Percentiles rank a stretch among this genome's conserved stretches.
Evolutionary conservation across 2,329 filamentous ascomycete species (phyloP).

Genomic region (Colletotrichum tamarilloi): DNA sequence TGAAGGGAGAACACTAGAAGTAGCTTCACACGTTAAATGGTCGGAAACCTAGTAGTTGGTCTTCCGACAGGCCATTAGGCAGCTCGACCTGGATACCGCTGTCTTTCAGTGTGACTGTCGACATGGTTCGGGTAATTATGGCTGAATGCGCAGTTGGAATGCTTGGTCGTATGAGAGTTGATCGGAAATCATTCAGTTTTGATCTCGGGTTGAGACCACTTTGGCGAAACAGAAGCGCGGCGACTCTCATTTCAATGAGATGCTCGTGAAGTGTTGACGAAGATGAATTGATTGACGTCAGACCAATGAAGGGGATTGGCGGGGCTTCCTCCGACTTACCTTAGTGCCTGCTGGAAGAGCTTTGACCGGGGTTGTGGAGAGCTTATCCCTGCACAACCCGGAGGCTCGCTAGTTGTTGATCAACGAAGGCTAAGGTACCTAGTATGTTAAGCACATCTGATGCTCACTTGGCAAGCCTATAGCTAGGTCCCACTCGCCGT

Average conservation of each 20-base stretch:
- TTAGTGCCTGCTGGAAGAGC: no score
- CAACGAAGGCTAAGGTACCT: no score
- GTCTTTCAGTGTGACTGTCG: constrained; percentile 52
- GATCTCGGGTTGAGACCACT: neutral
- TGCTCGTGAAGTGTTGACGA: neutral
- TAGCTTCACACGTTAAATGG: constrained; percentile 57
- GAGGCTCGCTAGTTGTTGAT: no score
- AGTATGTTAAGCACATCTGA: no score
- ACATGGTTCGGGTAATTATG: constrained; percentile 43
- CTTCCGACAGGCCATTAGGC: constrained; percentile 54
- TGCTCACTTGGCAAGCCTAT: no score
- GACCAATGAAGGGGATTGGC: neutral
- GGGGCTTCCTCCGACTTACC: neutral
- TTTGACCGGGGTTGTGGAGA: no score
- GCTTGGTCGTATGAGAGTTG: neutral
- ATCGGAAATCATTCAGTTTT: neutral
- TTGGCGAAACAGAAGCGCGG: neutral
- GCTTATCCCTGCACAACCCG: no score
- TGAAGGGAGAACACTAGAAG: neutral
- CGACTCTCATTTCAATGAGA: neutral
- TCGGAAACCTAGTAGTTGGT: constrained; percentile 58
- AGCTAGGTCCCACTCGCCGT: no score
- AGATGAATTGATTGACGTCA: constrained; percentile 26
- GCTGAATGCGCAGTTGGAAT: rapidly evolving
- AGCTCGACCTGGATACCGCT: constrained; percentile 55